Conservation (phyloP, 1,284 basidiomycete genomes). For the Peniophora sp. region DNA sequence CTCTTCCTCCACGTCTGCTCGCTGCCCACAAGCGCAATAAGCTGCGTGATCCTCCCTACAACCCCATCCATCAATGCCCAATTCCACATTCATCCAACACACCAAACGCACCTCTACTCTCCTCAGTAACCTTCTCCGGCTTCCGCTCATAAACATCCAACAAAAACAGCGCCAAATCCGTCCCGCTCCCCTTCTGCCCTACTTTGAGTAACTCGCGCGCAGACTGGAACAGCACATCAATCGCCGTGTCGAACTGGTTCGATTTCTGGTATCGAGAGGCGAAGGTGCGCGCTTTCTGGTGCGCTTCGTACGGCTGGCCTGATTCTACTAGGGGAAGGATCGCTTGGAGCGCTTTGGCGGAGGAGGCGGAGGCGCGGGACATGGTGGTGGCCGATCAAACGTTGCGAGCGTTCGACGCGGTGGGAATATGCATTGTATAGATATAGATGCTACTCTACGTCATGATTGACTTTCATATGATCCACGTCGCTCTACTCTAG, state of each 20-base stretch:
- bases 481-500: no score
- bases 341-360: slow-evolving; percentile 60
- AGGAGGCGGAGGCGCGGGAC: slow-evolving; percentile 26
- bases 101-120: slow-evolving; percentile 59
- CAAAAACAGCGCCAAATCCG: slow-evolving; percentile 73
- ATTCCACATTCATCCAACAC: slow-evolving; percentile 1
- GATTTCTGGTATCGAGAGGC: slow-evolving; percentile 81
- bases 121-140: slow-evolving; percentile 58
- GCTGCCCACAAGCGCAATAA: slow-evolving; percentile 71
- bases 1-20: slow-evolving; percentile 77
- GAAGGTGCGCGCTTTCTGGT: slow-evolving; percentile 92
- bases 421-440: neutral
- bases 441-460: neutral
- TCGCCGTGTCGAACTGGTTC: slow-evolving; percentile 71
- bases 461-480: no score
- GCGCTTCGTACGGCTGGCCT: slow-evolving; percentile 79
- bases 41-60: slow-evolving; percentile 69
- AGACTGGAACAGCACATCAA: slow-evolving; percentile 83
- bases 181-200: slow-evolving; percentile 82
- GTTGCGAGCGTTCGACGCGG: no score
- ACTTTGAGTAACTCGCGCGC: slow-evolving; percentile 79
- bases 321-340: slow-evolving; percentile 67
- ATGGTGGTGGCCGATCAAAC: slow-evolving; percentile 1
- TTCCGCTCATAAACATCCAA: slow-evolving; percentile 76
- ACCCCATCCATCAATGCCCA: no score